A percentile compares a stretch with the other conserved stretches of the same genome.
These are phyloP conservation scores for Pseudonectria buxi DNA, from an alignment of 2,329 filamentous ascomycete genomes.

Conservation along the genomic window DNA sequence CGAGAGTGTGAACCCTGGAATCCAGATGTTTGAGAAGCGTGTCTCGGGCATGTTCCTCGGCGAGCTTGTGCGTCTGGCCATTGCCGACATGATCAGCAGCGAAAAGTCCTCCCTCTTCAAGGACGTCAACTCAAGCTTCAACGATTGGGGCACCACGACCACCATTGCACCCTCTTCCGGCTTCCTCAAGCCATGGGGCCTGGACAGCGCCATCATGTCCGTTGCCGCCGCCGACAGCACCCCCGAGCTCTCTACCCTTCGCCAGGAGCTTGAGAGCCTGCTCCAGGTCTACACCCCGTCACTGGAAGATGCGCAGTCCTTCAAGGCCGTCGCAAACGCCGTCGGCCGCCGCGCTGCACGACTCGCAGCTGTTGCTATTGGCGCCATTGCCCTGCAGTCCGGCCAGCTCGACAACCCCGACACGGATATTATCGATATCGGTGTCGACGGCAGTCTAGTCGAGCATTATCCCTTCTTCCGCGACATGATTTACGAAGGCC, in stretches of 20 bases:
- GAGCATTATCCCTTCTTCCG: conserved; percentile 95
- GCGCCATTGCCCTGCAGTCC: conserved; percentile 73
- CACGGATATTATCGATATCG: conserved; percentile 75
- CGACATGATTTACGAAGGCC: conserved; percentile 76
- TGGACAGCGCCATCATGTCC: conserved; percentile 87
- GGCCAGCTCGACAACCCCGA: conserved; percentile 58
- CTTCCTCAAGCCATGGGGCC: conserved; percentile 75
- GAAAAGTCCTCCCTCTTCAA: conserved; percentile 64
- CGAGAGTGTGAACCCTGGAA: conserved; percentile 80
- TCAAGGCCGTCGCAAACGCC: conserved; percentile 75
- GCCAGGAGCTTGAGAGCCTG: conserved; percentile 69
- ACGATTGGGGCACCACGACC: conserved; percentile 64
- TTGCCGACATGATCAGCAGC: conserved; percentile 66
- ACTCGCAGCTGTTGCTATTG: conserved; percentile 81
- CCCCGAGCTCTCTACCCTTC: conserved; percentile 62
- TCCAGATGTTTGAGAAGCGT: conserved; percentile 99
- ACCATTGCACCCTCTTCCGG: conserved; percentile 57
- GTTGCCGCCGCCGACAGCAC: conserved; percentile 76
- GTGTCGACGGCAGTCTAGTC: conserved; percentile 88
- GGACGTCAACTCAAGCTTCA: conserved; percentile 64
- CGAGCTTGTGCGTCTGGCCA: conserved; percentile 76
- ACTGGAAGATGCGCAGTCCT: conserved; percentile 77
- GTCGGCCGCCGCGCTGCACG: conserved; percentile 85
- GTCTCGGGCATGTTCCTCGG: conserved; percentile 98
- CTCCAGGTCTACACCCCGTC: conserved; percentile 71